These are phyloP conservation scores for Cymbopogon citratus DNA, from an alignment of 176 grass and related monocot species.

Conservation along the genomic window DNA sequence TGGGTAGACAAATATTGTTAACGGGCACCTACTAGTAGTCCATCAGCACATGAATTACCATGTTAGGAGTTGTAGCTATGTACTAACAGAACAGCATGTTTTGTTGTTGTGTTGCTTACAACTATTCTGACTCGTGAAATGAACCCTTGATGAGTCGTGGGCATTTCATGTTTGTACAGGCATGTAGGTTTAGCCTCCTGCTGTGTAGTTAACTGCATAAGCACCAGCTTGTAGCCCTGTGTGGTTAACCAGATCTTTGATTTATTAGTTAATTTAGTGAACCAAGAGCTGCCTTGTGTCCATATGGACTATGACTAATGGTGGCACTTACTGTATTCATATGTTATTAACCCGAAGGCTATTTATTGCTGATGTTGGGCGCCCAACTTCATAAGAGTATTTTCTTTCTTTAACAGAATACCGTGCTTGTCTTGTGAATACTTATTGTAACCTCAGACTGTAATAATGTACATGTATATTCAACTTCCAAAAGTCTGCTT, in stretches of 20 bases:
- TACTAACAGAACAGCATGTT: background rate
- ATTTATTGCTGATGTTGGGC: background rate
- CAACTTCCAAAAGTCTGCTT: background rate
- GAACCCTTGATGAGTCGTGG: background rate
- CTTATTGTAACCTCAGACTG: background rate
- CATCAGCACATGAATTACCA: slow-evolving; percentile 7
- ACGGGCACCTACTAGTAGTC: slow-evolving; percentile 14
- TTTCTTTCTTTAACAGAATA: background rate
- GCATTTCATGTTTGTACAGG: slow-evolving; percentile 24
- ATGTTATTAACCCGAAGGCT: background rate
- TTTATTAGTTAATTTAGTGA: slow-evolving; percentile 1
- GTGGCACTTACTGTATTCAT: background rate
- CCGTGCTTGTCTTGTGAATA: background rate
- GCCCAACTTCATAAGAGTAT: background rate
- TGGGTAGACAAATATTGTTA: background rate
- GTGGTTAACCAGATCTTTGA: background rate
- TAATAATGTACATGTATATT: background rate
- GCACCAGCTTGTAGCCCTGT: background rate
- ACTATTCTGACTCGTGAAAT: background rate
- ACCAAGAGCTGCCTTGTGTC: background rate
- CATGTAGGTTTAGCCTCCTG: background rate
- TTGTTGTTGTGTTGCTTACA: background rate
- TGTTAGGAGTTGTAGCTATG: slow-evolving; percentile 28
- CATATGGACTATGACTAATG: background rate
- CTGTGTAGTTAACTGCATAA: background rate